These are phyloP conservation scores for Aspergillus funiculosus DNA, from an alignment of 495 filamentous ascomycete genomes.

Conservation along the genomic window DNA sequence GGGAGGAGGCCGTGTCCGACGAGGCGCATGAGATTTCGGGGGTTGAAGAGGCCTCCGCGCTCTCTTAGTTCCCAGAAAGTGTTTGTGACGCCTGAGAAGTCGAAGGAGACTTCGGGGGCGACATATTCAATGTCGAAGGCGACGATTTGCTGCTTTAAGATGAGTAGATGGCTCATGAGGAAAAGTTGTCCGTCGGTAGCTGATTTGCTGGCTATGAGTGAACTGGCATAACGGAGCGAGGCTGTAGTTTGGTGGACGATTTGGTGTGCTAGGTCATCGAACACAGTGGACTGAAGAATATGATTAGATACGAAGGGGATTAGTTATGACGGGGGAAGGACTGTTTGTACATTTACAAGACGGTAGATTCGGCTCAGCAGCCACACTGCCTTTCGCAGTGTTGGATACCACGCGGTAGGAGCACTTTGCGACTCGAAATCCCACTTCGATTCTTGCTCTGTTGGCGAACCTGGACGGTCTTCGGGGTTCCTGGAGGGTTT, in stretches of 20 bases:
- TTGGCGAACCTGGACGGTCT: constrained; percentile 40
- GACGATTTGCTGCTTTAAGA: constrained; percentile 85
- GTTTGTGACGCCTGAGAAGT: constrained; percentile 74
- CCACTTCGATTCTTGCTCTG: constrained; percentile 45
- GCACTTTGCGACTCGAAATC: constrained; percentile 49
- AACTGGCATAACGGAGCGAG: constrained; percentile 53
- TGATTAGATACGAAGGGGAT: neutral
- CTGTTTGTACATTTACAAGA: constrained; percentile 56
- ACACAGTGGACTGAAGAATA: constrained; percentile 59
- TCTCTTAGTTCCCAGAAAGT: constrained; percentile 71
- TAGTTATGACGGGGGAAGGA: constrained; percentile 7
- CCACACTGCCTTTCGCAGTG: constrained; percentile 72
- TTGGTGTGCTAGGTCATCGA: constrained; percentile 71
- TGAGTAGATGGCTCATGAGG: constrained; percentile 82
- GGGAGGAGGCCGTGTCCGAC: constrained; percentile 56
- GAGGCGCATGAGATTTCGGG: constrained; percentile 51
- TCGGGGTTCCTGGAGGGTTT: constrained; percentile 49
- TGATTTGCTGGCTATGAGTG: constrained; percentile 49
- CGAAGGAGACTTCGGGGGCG: constrained; percentile 62
- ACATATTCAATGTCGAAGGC: constrained; percentile 90
- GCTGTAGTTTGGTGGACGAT: constrained; percentile 68
- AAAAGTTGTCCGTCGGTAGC: constrained; percentile 72
- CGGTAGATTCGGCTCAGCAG: constrained; percentile 80
- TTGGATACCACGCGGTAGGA: constrained; percentile 56
- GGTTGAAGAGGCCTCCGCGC: constrained; percentile 65